phyloP scores from a whole-genome alignment of 1,284 basidiomycete species.

The Vanrija sp. region DNA sequence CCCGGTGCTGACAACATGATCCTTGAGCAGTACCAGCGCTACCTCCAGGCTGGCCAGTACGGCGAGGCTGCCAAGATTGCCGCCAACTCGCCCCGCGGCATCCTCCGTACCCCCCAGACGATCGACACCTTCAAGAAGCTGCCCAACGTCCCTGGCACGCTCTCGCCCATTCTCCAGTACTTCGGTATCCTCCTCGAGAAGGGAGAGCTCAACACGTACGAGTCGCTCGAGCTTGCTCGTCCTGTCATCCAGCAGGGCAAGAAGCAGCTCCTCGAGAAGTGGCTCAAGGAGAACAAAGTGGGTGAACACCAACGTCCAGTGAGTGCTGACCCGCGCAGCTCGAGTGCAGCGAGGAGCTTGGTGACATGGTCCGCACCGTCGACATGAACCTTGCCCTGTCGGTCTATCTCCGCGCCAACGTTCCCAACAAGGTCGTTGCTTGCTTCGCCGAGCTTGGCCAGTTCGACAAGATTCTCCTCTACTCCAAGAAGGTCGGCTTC shows the following conservation, averaged over 20 bases:
- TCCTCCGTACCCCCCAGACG: conserved; percentile 89
- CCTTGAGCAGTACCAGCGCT: conserved; percentile 88
- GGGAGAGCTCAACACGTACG: conserved; percentile 94
- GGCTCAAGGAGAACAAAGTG: conserved; percentile 96
- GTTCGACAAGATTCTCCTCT: conserved; percentile 96
- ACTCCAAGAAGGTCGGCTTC: conserved; percentile 96
- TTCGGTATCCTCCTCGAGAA: conserved; percentile 97
- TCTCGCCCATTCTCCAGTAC: conserved; percentile 97
- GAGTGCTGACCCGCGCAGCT: conserved; percentile 52
- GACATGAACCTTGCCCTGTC: conserved; percentile 99
- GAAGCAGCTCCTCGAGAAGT: conserved; percentile 97
- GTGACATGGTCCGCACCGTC: conserved; percentile 83
- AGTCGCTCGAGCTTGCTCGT: conserved; percentile 92
- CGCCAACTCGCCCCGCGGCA: conserved; percentile 94
- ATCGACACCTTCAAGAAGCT: conserved; percentile 98
- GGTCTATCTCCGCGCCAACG: conserved; percentile 95
- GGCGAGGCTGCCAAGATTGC: conserved; percentile 98
- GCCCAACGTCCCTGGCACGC: conserved; percentile 80
- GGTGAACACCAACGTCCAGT: conserved; percentile 37
- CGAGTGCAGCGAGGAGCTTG: conserved; percentile 97
- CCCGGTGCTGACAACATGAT: conserved; percentile 98
- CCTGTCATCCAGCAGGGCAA: conserved; percentile 95
- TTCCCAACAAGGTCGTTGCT: conserved; percentile 97
- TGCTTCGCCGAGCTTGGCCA: conserved; percentile 99
- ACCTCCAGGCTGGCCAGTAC: conserved; percentile 88